Percentiles rank a stretch among this genome's conserved stretches.
Evolutionary conservation across 257 asterid species (phyloP).

Genomic region (Plantago major): DNA sequence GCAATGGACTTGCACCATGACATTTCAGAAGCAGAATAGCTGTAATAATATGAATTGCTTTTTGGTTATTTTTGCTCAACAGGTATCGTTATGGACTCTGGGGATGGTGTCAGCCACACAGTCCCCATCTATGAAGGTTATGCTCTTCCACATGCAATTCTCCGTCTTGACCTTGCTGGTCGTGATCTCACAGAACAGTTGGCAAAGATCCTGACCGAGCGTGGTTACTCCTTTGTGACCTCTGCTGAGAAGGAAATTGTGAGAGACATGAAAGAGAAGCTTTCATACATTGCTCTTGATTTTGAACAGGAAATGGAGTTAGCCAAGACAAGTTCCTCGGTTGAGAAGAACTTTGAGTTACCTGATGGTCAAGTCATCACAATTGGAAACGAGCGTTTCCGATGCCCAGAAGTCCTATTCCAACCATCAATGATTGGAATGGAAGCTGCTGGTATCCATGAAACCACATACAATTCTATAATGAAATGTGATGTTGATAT

Average conservation of each 20-base stretch:
- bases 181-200: constrained; percentile 25
- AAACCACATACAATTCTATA: constrained; percentile 32
- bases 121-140: constrained; percentile 34
- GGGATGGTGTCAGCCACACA: constrained; percentile 39
- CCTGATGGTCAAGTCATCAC: constrained; percentile 37
- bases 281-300: constrained; percentile 31
- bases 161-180: constrained; percentile 35
- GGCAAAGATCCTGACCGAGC: constrained; percentile 32
- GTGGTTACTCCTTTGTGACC: constrained; percentile 30
- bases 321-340: constrained; percentile 28
- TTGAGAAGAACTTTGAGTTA: constrained; percentile 32
- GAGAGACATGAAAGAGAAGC: constrained; percentile 37
- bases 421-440: constrained; percentile 38
- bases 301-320: constrained; percentile 32
- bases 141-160: constrained; percentile 33
- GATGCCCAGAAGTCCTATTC: constrained; percentile 40
- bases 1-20: too few relatives aligned
- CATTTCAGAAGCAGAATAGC: too few relatives aligned
- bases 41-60: too few relatives aligned
- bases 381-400: constrained; percentile 34
- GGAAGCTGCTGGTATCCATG: constrained; percentile 36
- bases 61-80: constrained; percentile 2
- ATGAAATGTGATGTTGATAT: constrained; percentile 37
- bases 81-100: constrained; percentile 39
- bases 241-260: constrained; percentile 37